Percentiles rank a stretch among this genome's conserved stretches.
Evolutionary conservation across 1,139 yeast species (phyloP).

Genomic region (Magnusiomyces fungicola): DNA sequence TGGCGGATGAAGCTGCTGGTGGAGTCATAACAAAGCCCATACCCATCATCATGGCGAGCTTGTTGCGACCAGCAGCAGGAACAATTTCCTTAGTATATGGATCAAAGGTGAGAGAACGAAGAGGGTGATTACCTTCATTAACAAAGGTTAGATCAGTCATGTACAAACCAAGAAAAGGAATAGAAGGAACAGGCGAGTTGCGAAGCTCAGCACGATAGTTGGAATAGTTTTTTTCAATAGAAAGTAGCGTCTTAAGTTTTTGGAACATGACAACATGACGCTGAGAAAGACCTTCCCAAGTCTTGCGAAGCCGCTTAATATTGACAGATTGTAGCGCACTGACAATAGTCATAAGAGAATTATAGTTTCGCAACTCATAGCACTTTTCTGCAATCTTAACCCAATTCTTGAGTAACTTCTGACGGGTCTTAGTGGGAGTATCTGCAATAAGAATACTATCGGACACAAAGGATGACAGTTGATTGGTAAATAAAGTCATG

Average conservation of each 20-base stretch:
- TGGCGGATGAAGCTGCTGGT: too few species aligned
- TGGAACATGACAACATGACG: slow-evolving; percentile 62
- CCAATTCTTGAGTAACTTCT: slow-evolving; percentile 69
- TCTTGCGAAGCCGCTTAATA: slow-evolving; percentile 54
- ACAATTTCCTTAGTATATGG: slow-evolving; percentile 9
- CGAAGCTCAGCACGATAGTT: slow-evolving; percentile 65
- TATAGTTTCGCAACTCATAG: slow-evolving; percentile 70
- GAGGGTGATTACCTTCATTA: slow-evolving; percentile 72
- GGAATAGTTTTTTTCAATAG: slow-evolving; percentile 76
- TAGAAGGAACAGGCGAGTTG: slow-evolving; percentile 55
- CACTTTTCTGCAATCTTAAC: slow-evolving; percentile 78
- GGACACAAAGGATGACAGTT: slow-evolving; percentile 72
- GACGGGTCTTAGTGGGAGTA: slow-evolving; percentile 44
- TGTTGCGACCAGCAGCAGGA: background rate
- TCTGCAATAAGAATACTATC: slow-evolving; percentile 49
- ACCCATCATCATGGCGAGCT: slow-evolving; percentile 23
- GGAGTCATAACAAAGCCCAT: background rate
- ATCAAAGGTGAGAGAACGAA: slow-evolving; percentile 37
- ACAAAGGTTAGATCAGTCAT: slow-evolving; percentile 83
- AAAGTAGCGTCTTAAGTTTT: slow-evolving; percentile 61
- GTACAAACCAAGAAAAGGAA: slow-evolving; percentile 80
- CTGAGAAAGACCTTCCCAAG: slow-evolving; percentile 61
- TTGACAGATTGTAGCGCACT: slow-evolving; percentile 79
- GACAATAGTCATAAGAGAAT: slow-evolving; percentile 81
- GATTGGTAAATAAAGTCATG: slow-evolving; percentile 68